phyloP scores from a whole-genome alignment of 1,284 basidiomycete species.

The Pholiota adiposa region DNA sequence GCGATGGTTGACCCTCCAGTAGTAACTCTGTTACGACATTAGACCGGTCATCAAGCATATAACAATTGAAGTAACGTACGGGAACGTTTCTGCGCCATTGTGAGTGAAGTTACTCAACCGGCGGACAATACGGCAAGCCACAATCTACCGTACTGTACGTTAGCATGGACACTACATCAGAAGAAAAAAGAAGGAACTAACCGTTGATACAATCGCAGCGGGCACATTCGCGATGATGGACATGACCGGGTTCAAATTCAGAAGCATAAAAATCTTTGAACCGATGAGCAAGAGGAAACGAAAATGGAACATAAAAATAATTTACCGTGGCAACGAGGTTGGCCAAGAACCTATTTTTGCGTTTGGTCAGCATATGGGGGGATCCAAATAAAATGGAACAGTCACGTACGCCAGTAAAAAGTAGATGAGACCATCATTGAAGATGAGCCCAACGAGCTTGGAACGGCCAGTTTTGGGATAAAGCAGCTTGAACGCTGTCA shows the following conservation, averaged over 20 bases:
- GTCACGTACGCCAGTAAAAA: constrained; percentile 67
- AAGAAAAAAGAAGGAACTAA: constrained; percentile 32
- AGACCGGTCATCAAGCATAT: constrained; percentile 5
- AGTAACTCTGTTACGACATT: constrained; percentile 32
- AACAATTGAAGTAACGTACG: constrained; percentile 43
- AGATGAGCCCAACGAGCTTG: constrained; percentile 66
- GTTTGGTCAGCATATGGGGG: constrained; percentile 7
- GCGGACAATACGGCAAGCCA: constrained; percentile 71
- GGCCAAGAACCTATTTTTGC: constrained; percentile 55
- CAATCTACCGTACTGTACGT: constrained; percentile 50
- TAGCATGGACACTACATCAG: not conserved
- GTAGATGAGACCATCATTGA: constrained; percentile 72
- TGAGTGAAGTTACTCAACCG: constrained; percentile 63
- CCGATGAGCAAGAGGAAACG: constrained; percentile 1
- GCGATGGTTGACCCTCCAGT: constrained; percentile 47
- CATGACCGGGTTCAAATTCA: constrained; percentile 75
- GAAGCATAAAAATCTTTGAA: constrained; percentile 65
- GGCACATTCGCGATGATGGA: constrained; percentile 77
- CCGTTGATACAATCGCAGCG: constrained; percentile 68
- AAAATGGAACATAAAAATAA: not conserved
- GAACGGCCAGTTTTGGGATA: constrained; percentile 44
- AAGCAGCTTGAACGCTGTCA: constrained; percentile 66
- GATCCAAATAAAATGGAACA: not conserved
- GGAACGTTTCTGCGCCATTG: constrained; percentile 54
- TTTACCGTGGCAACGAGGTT: constrained; percentile 69